Base-by-base conservation (phyloP, 176 grass and related monocot species). In the Triticum timopheevii region DNA sequence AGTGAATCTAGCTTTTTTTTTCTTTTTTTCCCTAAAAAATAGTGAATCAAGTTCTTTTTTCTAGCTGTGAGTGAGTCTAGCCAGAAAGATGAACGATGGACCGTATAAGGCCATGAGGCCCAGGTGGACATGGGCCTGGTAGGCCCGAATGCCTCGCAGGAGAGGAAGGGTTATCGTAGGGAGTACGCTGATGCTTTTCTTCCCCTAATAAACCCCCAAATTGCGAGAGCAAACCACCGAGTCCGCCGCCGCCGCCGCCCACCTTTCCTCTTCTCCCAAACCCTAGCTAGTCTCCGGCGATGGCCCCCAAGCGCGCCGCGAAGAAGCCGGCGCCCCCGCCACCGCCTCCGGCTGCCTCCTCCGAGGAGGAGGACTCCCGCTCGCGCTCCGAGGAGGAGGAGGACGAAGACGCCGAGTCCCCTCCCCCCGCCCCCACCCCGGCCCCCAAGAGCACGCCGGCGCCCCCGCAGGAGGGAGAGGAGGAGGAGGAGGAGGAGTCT, bases 241-340 rank as follows among this genome's bases (percentile, higher is more conserved):
- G 15, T 2, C 12, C 33, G 80, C 81, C 79, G 54, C 36, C 79
- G 65, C 85, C 65, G 80, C 10, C 80, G 11, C 15, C 23, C 34
- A 44, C 44, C 13, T n/a, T 10, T 33, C 33, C 5, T 20, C 30
- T 10, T 22, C 16, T 1, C 36, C 49, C 8, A 52, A 81, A 70
- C 76, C 85, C 89, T 81, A 84, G 34, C 81, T 69, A 77, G 34
- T 0, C 56, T 44, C 49, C 50, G 85, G 81, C 76, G 45, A 92
- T 92, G 93, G 90, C 87, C 13, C 73, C 89, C 33, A 89, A 87
- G 71, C 92, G 87, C 71, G 39, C 77, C 45, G 77, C 80, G 16
- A 77, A 77, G 74, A 77, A 56, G 47, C 2, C 47, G 47, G 47
- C 74, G 0, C 38, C 52, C 13, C 62, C 36, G 12, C 70, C 76